Evolutionary conservation across 2,329 filamentous ascomycete genomes (phyloP).

Genomic region (Pseudogymnoascus sp.): DNA sequence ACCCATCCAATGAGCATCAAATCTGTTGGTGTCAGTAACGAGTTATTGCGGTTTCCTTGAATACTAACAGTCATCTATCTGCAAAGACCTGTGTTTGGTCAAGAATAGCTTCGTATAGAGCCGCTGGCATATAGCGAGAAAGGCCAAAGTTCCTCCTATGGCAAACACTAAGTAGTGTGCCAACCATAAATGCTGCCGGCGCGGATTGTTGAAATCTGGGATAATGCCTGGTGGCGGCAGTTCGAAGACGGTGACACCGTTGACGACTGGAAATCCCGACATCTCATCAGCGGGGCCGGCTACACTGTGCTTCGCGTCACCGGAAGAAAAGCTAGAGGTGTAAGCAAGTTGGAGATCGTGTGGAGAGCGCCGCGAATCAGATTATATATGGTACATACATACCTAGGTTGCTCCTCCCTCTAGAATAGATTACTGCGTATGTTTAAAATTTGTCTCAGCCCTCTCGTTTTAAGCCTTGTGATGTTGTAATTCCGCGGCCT

Average conservation of each 20-base stretch:
- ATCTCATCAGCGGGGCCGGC: background rate
- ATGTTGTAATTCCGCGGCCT: background rate
- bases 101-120: conserved; percentile 18
- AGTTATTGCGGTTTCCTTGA: background rate
- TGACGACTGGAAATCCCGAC: conserved; percentile 12
- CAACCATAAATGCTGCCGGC: conserved; percentile 1
- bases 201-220: conserved; percentile 17
- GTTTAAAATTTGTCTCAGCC: background rate
- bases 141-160: conserved; percentile 16
- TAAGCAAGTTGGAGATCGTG: background rate
- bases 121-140: conserved; percentile 18
- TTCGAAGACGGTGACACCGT: conserved; percentile 10
- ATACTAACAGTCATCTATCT: conserved; percentile 18
- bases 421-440: background rate
- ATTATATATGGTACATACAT: background rate
- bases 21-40: background rate
- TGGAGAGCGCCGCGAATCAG: background rate
- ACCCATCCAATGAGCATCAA: conserved; percentile 14
- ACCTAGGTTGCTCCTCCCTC: background rate
- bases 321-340: background rate
- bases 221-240: conserved; percentile 16
- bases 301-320: background rate
- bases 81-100: conserved; percentile 4
- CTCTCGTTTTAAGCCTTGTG: background rate
- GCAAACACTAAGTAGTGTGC: conserved; percentile 16